Evolutionary conservation across 2,329 filamentous ascomycete species (phyloP).

Genomic region (Trichophyton rubrum): DNA sequence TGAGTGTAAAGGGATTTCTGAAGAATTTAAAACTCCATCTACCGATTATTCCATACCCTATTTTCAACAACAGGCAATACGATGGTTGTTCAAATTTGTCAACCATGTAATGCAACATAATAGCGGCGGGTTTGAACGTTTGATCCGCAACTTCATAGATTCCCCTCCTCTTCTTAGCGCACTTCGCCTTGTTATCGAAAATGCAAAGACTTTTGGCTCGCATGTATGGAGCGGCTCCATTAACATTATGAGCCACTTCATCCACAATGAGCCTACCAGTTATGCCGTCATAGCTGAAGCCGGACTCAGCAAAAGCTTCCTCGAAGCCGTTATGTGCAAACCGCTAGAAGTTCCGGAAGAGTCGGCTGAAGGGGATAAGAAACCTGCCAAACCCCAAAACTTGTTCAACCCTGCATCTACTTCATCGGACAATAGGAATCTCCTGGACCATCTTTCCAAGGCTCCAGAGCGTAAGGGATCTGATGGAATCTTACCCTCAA

Average conservation of each 20-base stretch:
- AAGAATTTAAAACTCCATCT: constrained; percentile 60
- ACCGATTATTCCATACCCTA: constrained; percentile 92
- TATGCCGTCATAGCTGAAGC: constrained; percentile 93
- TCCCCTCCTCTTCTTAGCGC: constrained; percentile 72
- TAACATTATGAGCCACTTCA: constrained; percentile 85
- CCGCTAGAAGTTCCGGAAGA: constrained; percentile 22
- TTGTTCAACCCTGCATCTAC: constrained; percentile 19
- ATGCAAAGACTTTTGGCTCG: constrained; percentile 70
- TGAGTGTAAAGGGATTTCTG: constrained; percentile 57
- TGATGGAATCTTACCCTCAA: constrained; percentile 67
- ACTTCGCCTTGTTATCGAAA: constrained; percentile 67
- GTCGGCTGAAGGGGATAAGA: constrained; percentile 25
- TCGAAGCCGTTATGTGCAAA: constrained; percentile 60
- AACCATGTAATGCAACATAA: constrained; percentile 85
- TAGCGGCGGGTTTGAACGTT: constrained; percentile 72
- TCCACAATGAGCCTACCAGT: constrained; percentile 97
- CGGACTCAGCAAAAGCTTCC: constrained; percentile 71
- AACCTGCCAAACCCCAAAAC: constrained; percentile 29
- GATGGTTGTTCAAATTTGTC: constrained; percentile 90
- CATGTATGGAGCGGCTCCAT: constrained; percentile 93
- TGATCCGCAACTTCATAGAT: constrained; percentile 87
- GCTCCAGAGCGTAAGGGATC: constrained; percentile 35
- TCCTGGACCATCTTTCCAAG: constrained; percentile 23
- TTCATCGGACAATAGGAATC: constrained; percentile 14
- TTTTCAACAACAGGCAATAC: constrained; percentile 83